phyloP scores from a whole-genome alignment of 371 early-diverging fungal genomes.

The Rhizopus microsporus region DNA sequence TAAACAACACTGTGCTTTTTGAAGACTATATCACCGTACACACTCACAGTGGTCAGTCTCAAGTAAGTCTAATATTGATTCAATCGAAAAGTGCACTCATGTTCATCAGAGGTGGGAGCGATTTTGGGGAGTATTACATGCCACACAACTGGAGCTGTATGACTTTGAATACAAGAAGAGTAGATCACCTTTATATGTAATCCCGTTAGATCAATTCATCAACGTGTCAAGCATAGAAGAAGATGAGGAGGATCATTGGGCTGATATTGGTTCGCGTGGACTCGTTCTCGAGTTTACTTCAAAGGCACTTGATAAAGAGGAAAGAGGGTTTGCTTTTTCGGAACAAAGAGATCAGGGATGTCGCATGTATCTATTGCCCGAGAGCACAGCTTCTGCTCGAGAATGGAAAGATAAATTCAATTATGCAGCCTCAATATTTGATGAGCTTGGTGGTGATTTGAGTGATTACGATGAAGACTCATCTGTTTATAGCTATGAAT shows the following conservation, averaged over 20 bases:
- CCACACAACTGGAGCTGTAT: slow-evolving; percentile 31
- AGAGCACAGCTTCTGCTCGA: slow-evolving; percentile 20
- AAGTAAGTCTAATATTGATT: slow-evolving; percentile 19
- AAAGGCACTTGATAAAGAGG: slow-evolving; percentile 14
- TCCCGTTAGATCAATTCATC: slow-evolving; percentile 30
- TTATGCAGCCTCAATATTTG: slow-evolving; percentile 30
- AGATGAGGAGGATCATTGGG: slow-evolving; percentile 25
- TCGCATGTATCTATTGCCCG: slow-evolving; percentile 34
- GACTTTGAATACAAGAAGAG: slow-evolving; percentile 38
- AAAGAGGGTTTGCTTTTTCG: slow-evolving; percentile 9
- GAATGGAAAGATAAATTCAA: slow-evolving; percentile 32
- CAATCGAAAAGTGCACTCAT: background rate
- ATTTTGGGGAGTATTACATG: slow-evolving; percentile 40
- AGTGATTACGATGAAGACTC: background rate
- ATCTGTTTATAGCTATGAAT: background rate
- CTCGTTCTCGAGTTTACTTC: slow-evolving; percentile 32
- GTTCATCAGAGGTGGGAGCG: slow-evolving; percentile 31
- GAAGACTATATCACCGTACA: slow-evolving; percentile 34
- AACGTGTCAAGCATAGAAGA: slow-evolving; percentile 19
- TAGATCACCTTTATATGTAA: slow-evolving; percentile 23
- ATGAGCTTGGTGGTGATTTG: slow-evolving; percentile 15
- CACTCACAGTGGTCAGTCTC: slow-evolving; percentile 23
- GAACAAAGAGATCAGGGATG: slow-evolving; percentile 20
- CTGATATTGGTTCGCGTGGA: slow-evolving; percentile 26
- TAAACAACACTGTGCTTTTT: slow-evolving; percentile 26